Percentiles rank a stretch among this genome's conserved stretches.
phyloP scores from a whole-genome alignment of 169 alveolate species.

The Pseudocohnilembus persalinus region DNA sequence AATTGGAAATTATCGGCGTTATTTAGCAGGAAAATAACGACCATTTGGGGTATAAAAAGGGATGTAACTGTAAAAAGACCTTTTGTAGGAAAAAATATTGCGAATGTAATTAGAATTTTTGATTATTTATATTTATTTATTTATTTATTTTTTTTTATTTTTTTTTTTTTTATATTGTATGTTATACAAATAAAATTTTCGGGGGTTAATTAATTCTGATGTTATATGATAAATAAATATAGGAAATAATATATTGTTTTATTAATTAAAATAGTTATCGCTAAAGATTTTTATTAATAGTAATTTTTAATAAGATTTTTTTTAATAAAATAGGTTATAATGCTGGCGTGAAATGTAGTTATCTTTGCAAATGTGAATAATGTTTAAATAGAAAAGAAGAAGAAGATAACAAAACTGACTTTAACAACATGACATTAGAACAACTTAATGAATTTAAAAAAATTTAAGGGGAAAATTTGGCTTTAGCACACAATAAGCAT shows the following conservation, averaged over 20 bases:
- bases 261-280: too few relatives aligned
- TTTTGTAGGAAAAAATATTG: slow-evolving; percentile 71
- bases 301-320: too few relatives aligned
- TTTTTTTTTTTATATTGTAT: too few relatives aligned
- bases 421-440: neutral
- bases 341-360: slow-evolving; percentile 57
- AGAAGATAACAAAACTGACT: neutral
- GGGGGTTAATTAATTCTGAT: too few relatives aligned
- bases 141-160: too few relatives aligned
- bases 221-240: too few relatives aligned
- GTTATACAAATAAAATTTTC: too few relatives aligned
- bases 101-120: slow-evolving; percentile 43
- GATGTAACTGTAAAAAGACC: slow-evolving; percentile 72
- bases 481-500: neutral
- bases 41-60: slow-evolving; percentile 41
- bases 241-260: too few relatives aligned
- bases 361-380: slow-evolving; percentile 60
- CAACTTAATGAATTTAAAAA: neutral
- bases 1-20: slow-evolving; percentile 11
- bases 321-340: slow-evolving; percentile 42
- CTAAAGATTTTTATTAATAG: too few relatives aligned
- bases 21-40: slow-evolving; percentile 8
- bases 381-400: slow-evolving; percentile 42
- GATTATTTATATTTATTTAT: too few relatives aligned
- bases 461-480: too few relatives aligned